Percentiles rank a stretch among this genome's conserved stretches.
phyloP scores from a whole-genome alignment of 2,329 filamentous ascomycete species.

The Pseudocercospora vitis region DNA sequence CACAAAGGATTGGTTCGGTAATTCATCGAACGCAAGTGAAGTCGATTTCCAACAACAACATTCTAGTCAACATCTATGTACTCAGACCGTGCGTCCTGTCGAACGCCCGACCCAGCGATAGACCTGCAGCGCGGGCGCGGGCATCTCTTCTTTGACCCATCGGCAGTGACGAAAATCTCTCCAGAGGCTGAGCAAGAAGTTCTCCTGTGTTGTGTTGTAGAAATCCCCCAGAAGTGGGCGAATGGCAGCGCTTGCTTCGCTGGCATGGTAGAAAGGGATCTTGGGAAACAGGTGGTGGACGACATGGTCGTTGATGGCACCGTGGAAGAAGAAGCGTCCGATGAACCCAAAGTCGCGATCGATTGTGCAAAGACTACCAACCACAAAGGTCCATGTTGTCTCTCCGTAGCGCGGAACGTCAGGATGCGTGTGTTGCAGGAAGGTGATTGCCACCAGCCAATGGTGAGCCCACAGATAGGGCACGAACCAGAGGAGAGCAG shows the following conservation, averaged over 20 bases:
- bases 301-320: constrained; percentile 65
- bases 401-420: constrained; percentile 59
- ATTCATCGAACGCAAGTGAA: no score
- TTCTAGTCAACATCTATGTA: no score
- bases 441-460: constrained; percentile 73
- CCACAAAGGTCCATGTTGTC: constrained; percentile 61
- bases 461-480: constrained; percentile 71
- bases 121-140: no score
- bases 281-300: constrained; percentile 53
- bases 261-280: constrained; percentile 62
- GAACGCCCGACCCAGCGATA: no score
- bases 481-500: constrained; percentile 47
- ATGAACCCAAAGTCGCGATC: constrained; percentile 66
- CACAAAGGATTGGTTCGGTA: no score
- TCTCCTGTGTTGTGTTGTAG: constrained; percentile 41
- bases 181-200: constrained; percentile 78
- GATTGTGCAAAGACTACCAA: constrained; percentile 62
- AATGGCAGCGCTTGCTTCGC: constrained; percentile 45
- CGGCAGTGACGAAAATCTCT: no score
- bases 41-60: no score
- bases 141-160: no score
- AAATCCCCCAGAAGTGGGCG: constrained; percentile 55
- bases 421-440: constrained; percentile 69
- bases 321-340: constrained; percentile 65
- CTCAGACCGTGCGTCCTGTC: no score